A percentile compares a stretch with the other conserved stretches of the same genome.
Conservation (phyloP, 148 eudicot genomes). For the Polygonum maritimum region DNA sequence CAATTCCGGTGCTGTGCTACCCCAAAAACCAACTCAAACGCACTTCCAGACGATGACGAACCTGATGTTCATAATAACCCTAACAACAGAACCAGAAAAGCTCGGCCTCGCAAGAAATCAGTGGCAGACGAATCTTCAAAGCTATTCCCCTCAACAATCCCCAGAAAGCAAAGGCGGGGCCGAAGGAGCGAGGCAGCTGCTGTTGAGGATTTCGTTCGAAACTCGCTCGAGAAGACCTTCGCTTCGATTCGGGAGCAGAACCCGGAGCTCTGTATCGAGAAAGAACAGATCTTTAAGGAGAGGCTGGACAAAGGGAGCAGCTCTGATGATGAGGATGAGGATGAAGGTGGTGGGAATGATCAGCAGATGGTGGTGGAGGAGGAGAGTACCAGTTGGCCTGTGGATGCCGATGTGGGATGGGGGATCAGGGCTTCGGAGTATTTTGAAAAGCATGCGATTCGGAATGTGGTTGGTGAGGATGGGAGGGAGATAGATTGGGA, state of each 20-base stretch:
- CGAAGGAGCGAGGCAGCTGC: conserved; percentile 87
- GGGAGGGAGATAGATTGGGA: conserved; percentile 92
- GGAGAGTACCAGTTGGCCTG: conserved; percentile 79
- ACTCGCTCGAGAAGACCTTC: conserved; percentile 53
- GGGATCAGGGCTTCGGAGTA: conserved; percentile 83
- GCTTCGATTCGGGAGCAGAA: conserved; percentile 57
- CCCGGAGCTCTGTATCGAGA: conserved; percentile 36
- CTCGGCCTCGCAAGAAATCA: conserved; percentile 21
- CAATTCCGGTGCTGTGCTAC: conserved; percentile 27
- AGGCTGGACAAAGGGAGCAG: conserved; percentile 22
- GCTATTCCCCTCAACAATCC: conserved; percentile 31
- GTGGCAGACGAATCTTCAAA: conserved; percentile 14
- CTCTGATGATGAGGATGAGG: conserved; percentile 27
- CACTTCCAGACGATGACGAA: conserved; percentile 17
- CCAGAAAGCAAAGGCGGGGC: conserved; percentile 73
- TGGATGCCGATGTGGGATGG: conserved; percentile 96
- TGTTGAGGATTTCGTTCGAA: conserved; percentile 69
- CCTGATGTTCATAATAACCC: conserved; percentile 11
- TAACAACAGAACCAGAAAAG: conserved; percentile 23
- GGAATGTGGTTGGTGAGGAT: conserved; percentile 76
- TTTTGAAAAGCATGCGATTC: conserved; percentile 72
- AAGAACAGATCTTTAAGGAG: conserved; percentile 41
- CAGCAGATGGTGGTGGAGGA: conserved; percentile 62
- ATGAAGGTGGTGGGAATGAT: conserved; percentile 21
- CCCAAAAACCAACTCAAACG: conserved; percentile 18